Conservation (phyloP, 176 grass and related monocot genomes). For the Sorghum bicolor region Sorghum_bicolor_NCBIv3 NC_012872.2:1980501-1981000, state of each 20-base stretch:
- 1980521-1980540: not conserved
- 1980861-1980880: constrained; percentile 25
- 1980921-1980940: constrained; percentile 1
- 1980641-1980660: constrained; percentile 50
- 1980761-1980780: not conserved
- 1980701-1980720: constrained; percentile 50
- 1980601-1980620: constrained; percentile 48
- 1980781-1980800: not conserved
- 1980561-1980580: not conserved
- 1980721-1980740: not conserved
- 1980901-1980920: constrained; percentile 34
- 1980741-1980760: not conserved
- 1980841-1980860: constrained; percentile 21
- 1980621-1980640: constrained; percentile 30
- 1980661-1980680: constrained; percentile 32
- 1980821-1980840: constrained; percentile 23
- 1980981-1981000: not conserved
- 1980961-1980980: constrained; percentile 20
- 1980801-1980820: not conserved
- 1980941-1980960: constrained; percentile 33
- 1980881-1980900: constrained; percentile 16
- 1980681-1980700: constrained; percentile 19
- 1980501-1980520: not conserved
- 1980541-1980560: not conserved
- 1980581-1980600: constrained; percentile 36